Percentiles rank a stretch among this genome's conserved stretches.
These are phyloP conservation scores for Prunus padus DNA, from an alignment of 306 rosid genomes.

Conservation along the genomic window DNA sequence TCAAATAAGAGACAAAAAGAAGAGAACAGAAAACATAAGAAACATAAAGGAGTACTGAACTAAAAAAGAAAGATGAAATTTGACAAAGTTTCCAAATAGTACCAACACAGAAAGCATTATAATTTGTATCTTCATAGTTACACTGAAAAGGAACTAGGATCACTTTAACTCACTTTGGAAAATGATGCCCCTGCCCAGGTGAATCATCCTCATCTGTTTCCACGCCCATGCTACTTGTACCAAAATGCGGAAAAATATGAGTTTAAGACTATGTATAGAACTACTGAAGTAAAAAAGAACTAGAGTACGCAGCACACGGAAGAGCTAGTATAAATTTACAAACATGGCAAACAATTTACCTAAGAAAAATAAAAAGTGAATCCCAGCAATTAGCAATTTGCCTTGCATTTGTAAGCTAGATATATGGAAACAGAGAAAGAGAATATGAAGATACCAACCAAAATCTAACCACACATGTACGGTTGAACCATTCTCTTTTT, in stretches of 20 bases:
- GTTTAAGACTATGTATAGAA: neutral
- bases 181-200: constrained; percentile 48
- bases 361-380: neutral
- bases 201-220: constrained; percentile 45
- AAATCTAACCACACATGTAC: neutral
- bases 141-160: constrained; percentile 14
- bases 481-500: neutral
- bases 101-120: constrained; percentile 2
- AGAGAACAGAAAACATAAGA: neutral
- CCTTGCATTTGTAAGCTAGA: neutral
- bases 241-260: constrained; percentile 3
- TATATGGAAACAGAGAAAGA: neutral
- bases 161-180: constrained; percentile 68
- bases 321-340: neutral
- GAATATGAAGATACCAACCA: neutral
- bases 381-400: neutral
- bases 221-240: constrained; percentile 33
- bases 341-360: neutral
- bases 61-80: neutral
- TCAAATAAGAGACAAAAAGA: neutral
- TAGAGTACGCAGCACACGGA: neutral
- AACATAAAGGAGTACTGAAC: neutral
- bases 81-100: neutral
- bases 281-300: neutral
- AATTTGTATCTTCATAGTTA: constrained; percentile 12